phyloP scores from a whole-genome alignment of 257 asterid genomes.

The Asclepias syriaca region DNA sequence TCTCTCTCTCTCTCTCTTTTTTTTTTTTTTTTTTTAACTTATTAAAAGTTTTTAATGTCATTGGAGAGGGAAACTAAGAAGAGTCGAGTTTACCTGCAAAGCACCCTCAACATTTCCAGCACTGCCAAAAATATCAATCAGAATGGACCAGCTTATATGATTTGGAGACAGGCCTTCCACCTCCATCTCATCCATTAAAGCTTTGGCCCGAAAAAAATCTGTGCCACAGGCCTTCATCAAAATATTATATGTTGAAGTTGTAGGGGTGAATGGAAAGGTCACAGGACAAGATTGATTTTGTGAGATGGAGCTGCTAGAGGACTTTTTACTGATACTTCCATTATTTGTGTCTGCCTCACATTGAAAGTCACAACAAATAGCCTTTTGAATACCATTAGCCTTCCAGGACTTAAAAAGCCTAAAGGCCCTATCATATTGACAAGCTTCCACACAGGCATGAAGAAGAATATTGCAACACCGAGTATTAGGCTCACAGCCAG shows the following conservation, averaged over 20 bases:
- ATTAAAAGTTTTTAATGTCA: background rate
- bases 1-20: no score
- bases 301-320: slow-evolving; percentile 17
- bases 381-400: slow-evolving; percentile 41
- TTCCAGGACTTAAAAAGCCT: slow-evolving; percentile 83
- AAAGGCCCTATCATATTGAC: slow-evolving; percentile 92
- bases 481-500: slow-evolving; percentile 72
- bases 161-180: slow-evolving; percentile 69
- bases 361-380: slow-evolving; percentile 20
- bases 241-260: slow-evolving; percentile 76
- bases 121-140: slow-evolving; percentile 72
- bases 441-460: slow-evolving; percentile 85
- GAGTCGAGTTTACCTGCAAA: slow-evolving; percentile 46
- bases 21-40: no score
- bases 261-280: slow-evolving; percentile 66
- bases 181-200: slow-evolving; percentile 90
- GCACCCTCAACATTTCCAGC: slow-evolving; percentile 58
- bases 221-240: slow-evolving; percentile 94
- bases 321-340: slow-evolving; percentile 13
- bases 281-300: slow-evolving; percentile 30
- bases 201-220: slow-evolving; percentile 72
- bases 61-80: slow-evolving; percentile 5
- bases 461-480: slow-evolving; percentile 83
- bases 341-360: slow-evolving; percentile 20
- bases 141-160: slow-evolving; percentile 84